Evolutionary conservation across 225 moss, liverwort and hornwort species (phyloP), one percentile per base, ranked within the genome.

Genomic region (Marchantia polymorpha): DNA sequence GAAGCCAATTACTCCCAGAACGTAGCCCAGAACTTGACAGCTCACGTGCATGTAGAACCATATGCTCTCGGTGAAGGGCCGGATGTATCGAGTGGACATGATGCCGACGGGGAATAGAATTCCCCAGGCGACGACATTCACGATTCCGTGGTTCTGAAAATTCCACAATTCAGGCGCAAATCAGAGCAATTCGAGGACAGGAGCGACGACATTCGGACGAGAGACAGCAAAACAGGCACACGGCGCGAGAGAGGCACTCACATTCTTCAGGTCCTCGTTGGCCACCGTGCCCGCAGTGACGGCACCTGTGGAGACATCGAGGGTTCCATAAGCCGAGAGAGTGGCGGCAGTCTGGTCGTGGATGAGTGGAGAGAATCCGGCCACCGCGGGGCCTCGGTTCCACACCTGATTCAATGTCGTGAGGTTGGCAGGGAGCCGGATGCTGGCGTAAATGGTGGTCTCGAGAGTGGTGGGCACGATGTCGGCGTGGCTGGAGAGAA

Each of bases 1-100:
- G 84, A 89, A 92, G 11, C 90, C 84, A 15, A 81, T 68, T 54
- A 88, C 87, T 26, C 93, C 93, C 7, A 94, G 72, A 23, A 84
- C 49, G 64, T 92, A 92, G 3, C 89, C 93, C 0, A 74, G 22
- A 72, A 80, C 80, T 78, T 94, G 93, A 79, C 88, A 89, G 12
- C 56, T 23, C 31, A 91, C 88, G 0, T 94, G 93, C 11, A 85
- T 82, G 82, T 91, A 94, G 70, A 94, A 92, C 93, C 93, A 94
- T 3, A 83, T 54, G 10, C 88, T 84, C 68, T 87, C 80, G 4
- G 88, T 88, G 53, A 94, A 85, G 0, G 88, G 92, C 19, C 92
- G 90, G 52, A 90, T 78, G 79, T 92, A 94, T 23, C 93, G 87
- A 22, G 92, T 88, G n/a, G 90, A 84, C 87, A 94, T 89, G 8